Conservation (phyloP, 1,284 basidiomycete species). For the Puccinia horiana region DNA sequence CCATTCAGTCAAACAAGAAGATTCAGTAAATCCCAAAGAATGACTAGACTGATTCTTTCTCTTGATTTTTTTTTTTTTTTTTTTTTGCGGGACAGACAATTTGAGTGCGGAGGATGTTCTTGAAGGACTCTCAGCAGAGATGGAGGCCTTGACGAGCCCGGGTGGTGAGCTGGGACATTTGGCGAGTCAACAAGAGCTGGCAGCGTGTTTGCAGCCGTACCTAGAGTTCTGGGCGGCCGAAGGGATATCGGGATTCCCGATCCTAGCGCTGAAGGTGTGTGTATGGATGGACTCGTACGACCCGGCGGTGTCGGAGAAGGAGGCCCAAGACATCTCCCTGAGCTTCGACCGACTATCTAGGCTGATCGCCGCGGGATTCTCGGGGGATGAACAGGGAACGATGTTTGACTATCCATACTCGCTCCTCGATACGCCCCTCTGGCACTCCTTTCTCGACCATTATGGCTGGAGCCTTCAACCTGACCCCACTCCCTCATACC, state of each 20-base stretch:
- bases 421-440: background rate
- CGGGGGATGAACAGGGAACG: background rate
- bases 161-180: background rate
- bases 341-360: background rate
- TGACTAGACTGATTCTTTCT: background rate
- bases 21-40: background rate
- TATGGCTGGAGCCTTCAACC: background rate
- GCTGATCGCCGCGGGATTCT: background rate
- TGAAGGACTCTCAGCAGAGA: background rate
- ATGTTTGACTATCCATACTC: background rate
- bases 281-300: constrained; percentile 9
- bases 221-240: background rate
- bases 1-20: background rate
- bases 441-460: background rate
- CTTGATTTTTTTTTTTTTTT: background rate
- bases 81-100: background rate
- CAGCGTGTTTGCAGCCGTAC: background rate
- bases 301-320: background rate
- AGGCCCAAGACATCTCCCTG: background rate
- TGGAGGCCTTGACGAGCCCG: background rate
- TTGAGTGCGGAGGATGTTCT: constrained; percentile 4
- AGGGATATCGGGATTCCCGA: constrained; percentile 12
- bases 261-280: background rate
- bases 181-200: background rate
- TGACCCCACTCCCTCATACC: background rate